Conservation (phyloP, 1,139 yeast species). For the Blastobotrys petasosporus region DNA sequence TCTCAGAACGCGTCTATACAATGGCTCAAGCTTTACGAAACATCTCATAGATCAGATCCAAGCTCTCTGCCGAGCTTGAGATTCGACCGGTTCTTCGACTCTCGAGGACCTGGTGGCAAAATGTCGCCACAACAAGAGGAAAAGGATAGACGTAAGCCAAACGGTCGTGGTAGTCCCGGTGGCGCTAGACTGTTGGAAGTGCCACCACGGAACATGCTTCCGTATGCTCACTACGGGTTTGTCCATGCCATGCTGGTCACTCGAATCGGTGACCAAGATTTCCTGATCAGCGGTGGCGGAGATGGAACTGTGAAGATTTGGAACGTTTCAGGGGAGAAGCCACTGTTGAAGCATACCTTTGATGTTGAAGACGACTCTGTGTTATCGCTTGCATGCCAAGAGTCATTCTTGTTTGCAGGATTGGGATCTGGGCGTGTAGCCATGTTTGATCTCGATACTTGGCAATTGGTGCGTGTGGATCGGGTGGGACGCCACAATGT, state of each 20-base stretch:
- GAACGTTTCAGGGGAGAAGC: constrained; percentile 33
- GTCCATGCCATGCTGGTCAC: constrained; percentile 61
- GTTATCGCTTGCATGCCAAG: constrained; percentile 56
- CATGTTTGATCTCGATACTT: constrained; percentile 79
- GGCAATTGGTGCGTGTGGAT: constrained; percentile 52
- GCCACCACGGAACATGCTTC: constrained; percentile 55
- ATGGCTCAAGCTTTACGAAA: constrained; percentile 50
- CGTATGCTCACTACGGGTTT: constrained; percentile 89
- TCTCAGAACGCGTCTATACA: constrained; percentile 87
- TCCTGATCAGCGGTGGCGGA: constrained; percentile 72
- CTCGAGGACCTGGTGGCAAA: constrained; percentile 76
- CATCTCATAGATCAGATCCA: constrained; percentile 32
- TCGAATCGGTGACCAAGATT: constrained; percentile 32
- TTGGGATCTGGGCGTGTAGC: constrained; percentile 63
- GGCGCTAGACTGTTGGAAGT: constrained; percentile 50
- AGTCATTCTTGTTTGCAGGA: constrained; percentile 73
- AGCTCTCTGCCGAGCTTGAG: constrained; percentile 68
- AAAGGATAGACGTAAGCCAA: constrained; percentile 3
- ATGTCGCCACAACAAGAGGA: constrained; percentile 32
- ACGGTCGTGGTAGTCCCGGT: background rate
- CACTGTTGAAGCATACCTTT: constrained; percentile 38
- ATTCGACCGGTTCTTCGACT: constrained; percentile 84
- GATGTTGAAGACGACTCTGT: constrained; percentile 56
- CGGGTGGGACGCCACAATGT: constrained; percentile 45
- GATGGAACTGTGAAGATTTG: constrained; percentile 82